phyloP scores from a whole-genome alignment of 139 green algal genomes.

The Tetraselmis chui region DNA sequence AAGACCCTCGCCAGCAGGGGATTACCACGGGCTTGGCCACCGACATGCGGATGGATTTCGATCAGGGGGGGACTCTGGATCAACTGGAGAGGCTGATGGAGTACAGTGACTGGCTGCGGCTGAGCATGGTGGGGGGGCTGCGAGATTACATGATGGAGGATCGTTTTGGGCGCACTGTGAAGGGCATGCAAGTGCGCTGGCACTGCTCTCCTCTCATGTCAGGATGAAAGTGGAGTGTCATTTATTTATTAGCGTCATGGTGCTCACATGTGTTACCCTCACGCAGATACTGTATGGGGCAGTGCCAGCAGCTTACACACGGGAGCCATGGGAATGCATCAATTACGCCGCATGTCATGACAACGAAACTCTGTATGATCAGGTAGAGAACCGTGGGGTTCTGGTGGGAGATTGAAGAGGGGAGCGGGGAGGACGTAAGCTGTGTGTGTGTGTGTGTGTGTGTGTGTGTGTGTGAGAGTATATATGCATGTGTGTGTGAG shows the following conservation, averaged over 20 bases:
- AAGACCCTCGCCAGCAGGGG: slow-evolving; percentile 43
- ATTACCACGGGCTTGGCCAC: slow-evolving; percentile 65
- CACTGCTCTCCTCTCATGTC: neutral
- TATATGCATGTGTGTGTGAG: too few relatives aligned
- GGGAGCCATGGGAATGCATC: slow-evolving; percentile 60
- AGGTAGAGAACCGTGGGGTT: slow-evolving; percentile 18
- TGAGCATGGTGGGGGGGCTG: slow-evolving; percentile 66
- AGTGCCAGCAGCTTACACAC: slow-evolving; percentile 49
- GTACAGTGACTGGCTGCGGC: slow-evolving; percentile 48
- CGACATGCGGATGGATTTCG: slow-evolving; percentile 34
- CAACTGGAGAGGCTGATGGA: slow-evolving; percentile 44
- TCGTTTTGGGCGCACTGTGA: neutral
- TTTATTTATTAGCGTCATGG: too few relatives aligned
- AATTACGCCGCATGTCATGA: slow-evolving; percentile 85
- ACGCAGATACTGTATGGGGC: slow-evolving; percentile 23
- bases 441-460: neutral
- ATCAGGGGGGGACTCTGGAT: neutral
- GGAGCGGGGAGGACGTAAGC: slow-evolving; percentile 5
- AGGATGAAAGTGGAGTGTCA: neutral
- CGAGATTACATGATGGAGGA: neutral
- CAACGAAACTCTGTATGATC: slow-evolving; percentile 84
- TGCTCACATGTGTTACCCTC: too few relatives aligned
- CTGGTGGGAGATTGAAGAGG: neutral
- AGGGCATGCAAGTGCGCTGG: neutral
- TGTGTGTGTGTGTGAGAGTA: too few relatives aligned